These are phyloP conservation scores for Cordyceps pruinosa DNA, from an alignment of 2,329 filamentous ascomycete species.

Conservation along the genomic window DNA sequence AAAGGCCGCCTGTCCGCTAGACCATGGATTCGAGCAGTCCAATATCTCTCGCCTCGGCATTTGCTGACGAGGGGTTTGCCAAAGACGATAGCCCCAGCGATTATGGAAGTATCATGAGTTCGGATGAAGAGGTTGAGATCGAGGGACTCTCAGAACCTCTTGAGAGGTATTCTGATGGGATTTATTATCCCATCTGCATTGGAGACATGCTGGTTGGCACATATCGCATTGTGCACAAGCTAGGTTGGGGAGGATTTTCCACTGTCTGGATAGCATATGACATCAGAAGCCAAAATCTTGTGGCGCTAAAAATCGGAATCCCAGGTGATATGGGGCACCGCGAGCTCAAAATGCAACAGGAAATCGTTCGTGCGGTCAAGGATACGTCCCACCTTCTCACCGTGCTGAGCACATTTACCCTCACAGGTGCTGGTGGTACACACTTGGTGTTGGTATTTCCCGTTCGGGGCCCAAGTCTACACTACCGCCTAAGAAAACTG, in stretches of 20 bases:
- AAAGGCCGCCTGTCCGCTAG: too few species aligned
- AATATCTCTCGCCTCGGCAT: constrained; percentile 20
- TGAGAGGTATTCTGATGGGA: not conserved
- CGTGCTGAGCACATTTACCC: not conserved
- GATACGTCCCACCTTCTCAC: not conserved
- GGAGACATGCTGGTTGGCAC: not conserved
- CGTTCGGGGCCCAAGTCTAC: not conserved
- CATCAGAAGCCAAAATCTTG: not conserved
- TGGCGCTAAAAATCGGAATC: constrained; percentile 15
- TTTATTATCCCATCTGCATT: not conserved
- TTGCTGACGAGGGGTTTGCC: not conserved
- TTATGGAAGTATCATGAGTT: not conserved
- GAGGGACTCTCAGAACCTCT: not conserved
- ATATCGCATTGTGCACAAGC: constrained; percentile 30
- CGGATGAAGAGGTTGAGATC: not conserved
- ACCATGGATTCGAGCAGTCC: too few species aligned
- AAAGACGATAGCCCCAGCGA: not conserved
- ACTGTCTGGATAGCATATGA: constrained; percentile 36
- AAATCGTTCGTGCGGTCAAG: not conserved
- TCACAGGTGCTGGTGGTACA: not conserved
- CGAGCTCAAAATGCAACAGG: not conserved
- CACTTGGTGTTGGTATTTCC: not conserved
- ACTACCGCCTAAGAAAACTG: not conserved
- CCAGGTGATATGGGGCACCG: constrained; percentile 3
- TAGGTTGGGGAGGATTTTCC: constrained; percentile 35